Conservation (phyloP, 192 early-diverging fungal species). For the Podila epigama region DNA sequence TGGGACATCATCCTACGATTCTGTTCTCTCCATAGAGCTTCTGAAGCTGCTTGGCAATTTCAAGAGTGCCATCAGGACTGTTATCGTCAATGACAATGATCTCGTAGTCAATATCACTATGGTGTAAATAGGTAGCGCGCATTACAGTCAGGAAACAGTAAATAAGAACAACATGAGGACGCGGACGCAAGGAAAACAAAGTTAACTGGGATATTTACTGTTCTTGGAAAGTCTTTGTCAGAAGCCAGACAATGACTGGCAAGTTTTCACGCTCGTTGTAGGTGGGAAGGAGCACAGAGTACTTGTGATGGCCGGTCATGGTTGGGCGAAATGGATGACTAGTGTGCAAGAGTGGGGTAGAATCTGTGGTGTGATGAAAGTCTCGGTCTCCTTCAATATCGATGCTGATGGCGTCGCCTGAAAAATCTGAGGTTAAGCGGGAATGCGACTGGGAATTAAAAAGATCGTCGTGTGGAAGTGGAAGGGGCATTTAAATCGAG, state of each 20-base stretch:
- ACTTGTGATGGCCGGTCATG: conserved; percentile 65
- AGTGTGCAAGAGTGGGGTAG: neutral
- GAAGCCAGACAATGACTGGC: conserved; percentile 93
- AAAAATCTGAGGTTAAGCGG: neutral
- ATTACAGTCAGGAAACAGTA: neutral
- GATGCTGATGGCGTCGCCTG: conserved; percentile 46
- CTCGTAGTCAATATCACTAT: conserved; percentile 88
- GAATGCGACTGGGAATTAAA: neutral
- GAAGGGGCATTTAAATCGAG: neutral
- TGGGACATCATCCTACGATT: conserved; percentile 69
- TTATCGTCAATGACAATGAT: conserved; percentile 97
- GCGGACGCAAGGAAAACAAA: conserved; percentile 2
- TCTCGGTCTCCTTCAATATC: conserved; percentile 36
- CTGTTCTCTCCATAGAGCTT: conserved; percentile 83
- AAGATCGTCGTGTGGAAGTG: neutral
- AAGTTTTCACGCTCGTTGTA: conserved; percentile 98
- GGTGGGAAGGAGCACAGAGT: conserved; percentile 95
- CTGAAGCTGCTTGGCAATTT: conserved; percentile 90
- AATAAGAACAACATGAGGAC: neutral
- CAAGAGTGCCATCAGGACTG: conserved; percentile 94
- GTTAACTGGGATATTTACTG: conserved; percentile 58
- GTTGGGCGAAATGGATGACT: neutral
- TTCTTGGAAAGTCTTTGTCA: conserved; percentile 87
- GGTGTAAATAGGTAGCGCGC: neutral
- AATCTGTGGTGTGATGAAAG: conserved; percentile 2